Conservation (phyloP, 2,329 filamentous ascomycete species). For the Fusarium phyllophilum region DNA sequence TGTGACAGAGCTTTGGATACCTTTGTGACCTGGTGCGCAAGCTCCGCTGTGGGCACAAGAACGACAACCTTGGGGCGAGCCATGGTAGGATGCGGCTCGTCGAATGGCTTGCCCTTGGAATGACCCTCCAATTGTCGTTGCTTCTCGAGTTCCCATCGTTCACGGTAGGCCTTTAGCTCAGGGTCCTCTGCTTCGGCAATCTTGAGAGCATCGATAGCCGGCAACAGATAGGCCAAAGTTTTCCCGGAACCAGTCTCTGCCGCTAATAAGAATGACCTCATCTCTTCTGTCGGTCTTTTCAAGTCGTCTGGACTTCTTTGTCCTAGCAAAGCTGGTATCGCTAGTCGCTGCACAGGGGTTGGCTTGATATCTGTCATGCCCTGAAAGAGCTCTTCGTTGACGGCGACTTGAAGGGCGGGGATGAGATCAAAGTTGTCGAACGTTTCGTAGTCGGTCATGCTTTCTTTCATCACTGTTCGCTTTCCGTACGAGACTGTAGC, state of each 20-base stretch:
- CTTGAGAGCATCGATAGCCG: conserved; percentile 87
- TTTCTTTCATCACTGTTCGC: conserved; percentile 61
- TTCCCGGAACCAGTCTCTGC: conserved; percentile 98
- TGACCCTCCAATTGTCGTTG: conserved; percentile 63
- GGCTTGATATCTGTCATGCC: conserved; percentile 80
- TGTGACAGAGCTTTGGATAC: conserved; percentile 88
- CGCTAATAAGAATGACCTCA: conserved; percentile 76
- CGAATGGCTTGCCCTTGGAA: conserved; percentile 70
- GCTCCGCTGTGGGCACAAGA: conserved; percentile 89
- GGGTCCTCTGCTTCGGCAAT: conserved; percentile 71
- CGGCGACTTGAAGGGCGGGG: conserved; percentile 74
- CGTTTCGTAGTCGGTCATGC: conserved; percentile 74
- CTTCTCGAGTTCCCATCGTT: conserved; percentile 65
- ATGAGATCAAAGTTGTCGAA: conserved; percentile 86
- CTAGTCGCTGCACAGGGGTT: conserved; percentile 88
- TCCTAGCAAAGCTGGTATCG: conserved; percentile 83
- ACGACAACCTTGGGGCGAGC: conserved; percentile 86
- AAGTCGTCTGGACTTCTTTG: conserved; percentile 51
- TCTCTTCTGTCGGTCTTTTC: conserved; percentile 54
- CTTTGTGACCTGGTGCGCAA: conserved; percentile 85
- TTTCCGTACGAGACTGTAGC: conserved; percentile 80
- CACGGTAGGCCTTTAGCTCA: conserved; percentile 66
- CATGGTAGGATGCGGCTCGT: conserved; percentile 76
- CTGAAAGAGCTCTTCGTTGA: conserved; percentile 77
- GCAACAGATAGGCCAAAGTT: conserved; percentile 91